These are phyloP conservation scores for Camellia granthamiana DNA, from an alignment of 148 eudicot species.

Conservation along the genomic window DNA sequence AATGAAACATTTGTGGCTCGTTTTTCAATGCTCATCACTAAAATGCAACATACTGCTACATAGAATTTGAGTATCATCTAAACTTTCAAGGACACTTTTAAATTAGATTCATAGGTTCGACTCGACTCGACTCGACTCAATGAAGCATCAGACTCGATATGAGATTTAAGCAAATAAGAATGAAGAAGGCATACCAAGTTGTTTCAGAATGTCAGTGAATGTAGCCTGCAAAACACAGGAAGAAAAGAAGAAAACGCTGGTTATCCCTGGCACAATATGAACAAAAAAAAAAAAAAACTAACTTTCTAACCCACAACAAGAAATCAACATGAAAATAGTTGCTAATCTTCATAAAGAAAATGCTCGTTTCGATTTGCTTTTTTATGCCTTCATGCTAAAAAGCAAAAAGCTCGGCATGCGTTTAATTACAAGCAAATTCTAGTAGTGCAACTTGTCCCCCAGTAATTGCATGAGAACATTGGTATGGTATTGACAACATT, in stretches of 20 bases:
- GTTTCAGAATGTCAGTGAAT: constrained; percentile 87
- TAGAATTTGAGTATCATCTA: not conserved
- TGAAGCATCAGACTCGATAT: not conserved
- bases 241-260: not conserved
- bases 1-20: not conserved
- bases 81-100: not conserved
- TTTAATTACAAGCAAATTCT: not conserved
- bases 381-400: not conserved
- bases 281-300: not conserved
- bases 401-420: not conserved
- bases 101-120: not conserved
- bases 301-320: not conserved
- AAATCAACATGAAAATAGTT: not conserved
- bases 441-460: constrained; percentile 2
- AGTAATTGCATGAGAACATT: not conserved
- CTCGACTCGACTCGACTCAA: not conserved
- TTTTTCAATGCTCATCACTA: not conserved
- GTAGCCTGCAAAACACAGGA: constrained; percentile 71
- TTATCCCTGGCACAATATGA: not conserved
- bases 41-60: not conserved
- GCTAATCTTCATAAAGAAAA: not conserved
- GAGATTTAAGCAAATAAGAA: not conserved
- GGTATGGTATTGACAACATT: no score
- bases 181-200: constrained; percentile 56
- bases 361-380: constrained; percentile 2